Evolutionary conservation across 257 asterid genomes (phyloP), one percentile per base, ranked within the genome.

Genomic region (Lycium ferocissimum): DNA sequence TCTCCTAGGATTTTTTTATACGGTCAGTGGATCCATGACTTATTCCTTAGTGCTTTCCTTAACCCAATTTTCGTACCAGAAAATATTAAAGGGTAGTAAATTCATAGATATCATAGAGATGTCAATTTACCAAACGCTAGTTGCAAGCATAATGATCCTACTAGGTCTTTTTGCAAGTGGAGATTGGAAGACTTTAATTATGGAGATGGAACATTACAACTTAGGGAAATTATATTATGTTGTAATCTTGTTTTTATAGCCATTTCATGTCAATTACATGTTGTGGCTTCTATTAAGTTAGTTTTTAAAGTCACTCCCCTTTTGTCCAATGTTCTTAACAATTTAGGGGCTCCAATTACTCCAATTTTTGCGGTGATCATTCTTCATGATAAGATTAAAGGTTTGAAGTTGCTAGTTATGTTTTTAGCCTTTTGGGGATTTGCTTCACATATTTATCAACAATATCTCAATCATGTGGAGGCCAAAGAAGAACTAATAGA

Each of bases 351-450:
- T 88, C 95, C 97, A 2, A 86, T 91, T 80, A 92, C 91, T 20
- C 97, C 98, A 15, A 88, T 95, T 70, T 13, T 90, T 20, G 91
- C 95, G 0, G 92, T 92, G 69, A 38, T 95, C 0, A 86, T 95
- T 57, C 88, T 95, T 0, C 73, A 85, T 0, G 97, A 95, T 14
- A 86, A 73, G 82, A 38, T 93, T 85, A 91, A 89, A 10, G 93
- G 97, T 26, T 38, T 92, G 86, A 93, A 95, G 88, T 93, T 81
- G 7, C 59, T 95, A 54, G 63, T 95, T 3, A 85, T 95, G 94
- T 15, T 90, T 81, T 78, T 95, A 85, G 97, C 97, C 0, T 66
- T 89, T 15, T 95, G 97, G 98, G 97, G 97, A 0, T 95, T 91
- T 66, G 90, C 84, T 13, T 95, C 98, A 0, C 94, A 95, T 40